Evolutionary conservation across 495 filamentous ascomycete genomes (phyloP).

Genomic region (Hypoxylon perforatum): DNA sequence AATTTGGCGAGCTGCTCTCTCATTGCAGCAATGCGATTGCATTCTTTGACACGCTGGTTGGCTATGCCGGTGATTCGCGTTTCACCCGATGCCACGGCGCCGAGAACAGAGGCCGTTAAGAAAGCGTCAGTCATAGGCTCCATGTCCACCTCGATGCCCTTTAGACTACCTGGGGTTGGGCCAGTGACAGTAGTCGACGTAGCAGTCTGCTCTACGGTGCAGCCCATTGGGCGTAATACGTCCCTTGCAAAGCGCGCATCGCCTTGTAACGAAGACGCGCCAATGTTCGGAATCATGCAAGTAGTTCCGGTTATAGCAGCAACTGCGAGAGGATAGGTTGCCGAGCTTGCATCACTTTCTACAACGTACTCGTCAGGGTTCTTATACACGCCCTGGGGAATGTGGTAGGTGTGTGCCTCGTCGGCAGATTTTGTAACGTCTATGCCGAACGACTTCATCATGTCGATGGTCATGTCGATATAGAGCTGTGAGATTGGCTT

Average conservation of each 20-base stretch:
- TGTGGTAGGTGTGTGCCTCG: slow-evolving; percentile 92
- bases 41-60: slow-evolving; percentile 99
- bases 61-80: slow-evolving; percentile 94
- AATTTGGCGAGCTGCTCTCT: slow-evolving; percentile 96
- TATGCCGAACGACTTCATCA: slow-evolving; percentile 96
- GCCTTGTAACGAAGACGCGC: slow-evolving; percentile 88
- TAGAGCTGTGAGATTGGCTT: slow-evolving; percentile 97
- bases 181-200: slow-evolving; percentile 93
- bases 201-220: slow-evolving; percentile 84
- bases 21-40: slow-evolving; percentile 97
- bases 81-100: slow-evolving; percentile 86
- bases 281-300: slow-evolving; percentile 96
- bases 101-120: slow-evolving; percentile 91
- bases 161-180: slow-evolving; percentile 76
- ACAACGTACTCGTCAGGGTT: slow-evolving; percentile 90
- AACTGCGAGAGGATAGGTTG: slow-evolving; percentile 94
- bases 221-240: slow-evolving; percentile 93
- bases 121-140: slow-evolving; percentile 99
- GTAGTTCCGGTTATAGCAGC: slow-evolving; percentile 95
- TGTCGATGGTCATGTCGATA: slow-evolving; percentile 97
- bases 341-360: slow-evolving; percentile 97
- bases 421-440: slow-evolving; percentile 67
- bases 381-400: slow-evolving; percentile 84
- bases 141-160: slow-evolving; percentile 86
- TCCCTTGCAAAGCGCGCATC: slow-evolving; percentile 96